Evolutionary conservation across 1,284 basidiomycete species (phyloP).

Genomic region (Sporisorium sorghi): DNA sequence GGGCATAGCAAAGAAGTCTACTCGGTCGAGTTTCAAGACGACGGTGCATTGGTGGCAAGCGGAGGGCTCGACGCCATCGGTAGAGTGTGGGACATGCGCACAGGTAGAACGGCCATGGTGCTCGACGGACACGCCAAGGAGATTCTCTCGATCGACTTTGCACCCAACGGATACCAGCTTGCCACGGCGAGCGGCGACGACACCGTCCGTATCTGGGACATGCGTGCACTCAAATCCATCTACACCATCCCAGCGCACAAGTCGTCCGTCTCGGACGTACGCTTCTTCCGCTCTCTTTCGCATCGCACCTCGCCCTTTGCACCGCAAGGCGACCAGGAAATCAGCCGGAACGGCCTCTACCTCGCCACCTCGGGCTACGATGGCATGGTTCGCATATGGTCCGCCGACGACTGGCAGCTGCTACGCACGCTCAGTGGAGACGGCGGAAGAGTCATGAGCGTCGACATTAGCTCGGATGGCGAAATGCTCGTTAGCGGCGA

Average conservation of each 20-base stretch:
- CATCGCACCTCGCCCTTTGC: constrained; percentile 14
- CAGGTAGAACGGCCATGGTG: constrained; percentile 96
- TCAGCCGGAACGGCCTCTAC: constrained; percentile 77
- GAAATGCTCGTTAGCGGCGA: constrained; percentile 58
- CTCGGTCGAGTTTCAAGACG: constrained; percentile 91
- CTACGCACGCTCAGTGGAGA: constrained; percentile 89
- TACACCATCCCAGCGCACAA: constrained; percentile 97
- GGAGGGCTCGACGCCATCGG: constrained; percentile 97
- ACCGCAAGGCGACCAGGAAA: constrained; percentile 2
- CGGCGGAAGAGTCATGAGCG: constrained; percentile 97
- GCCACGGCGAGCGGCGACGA: constrained; percentile 97
- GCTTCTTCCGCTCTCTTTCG: constrained; percentile 79
- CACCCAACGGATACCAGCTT: constrained; percentile 96
- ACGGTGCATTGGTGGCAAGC: constrained; percentile 90
- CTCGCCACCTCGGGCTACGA: constrained; percentile 95
- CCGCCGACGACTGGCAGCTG: constrained; percentile 96
- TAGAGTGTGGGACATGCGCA: constrained; percentile 94
- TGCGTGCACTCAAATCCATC: constrained; percentile 88
- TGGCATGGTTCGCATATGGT: constrained; percentile 94
- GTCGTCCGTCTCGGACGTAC: constrained; percentile 92
- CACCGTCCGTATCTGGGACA: constrained; percentile 98
- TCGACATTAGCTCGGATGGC: constrained; percentile 76
- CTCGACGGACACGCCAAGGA: constrained; percentile 96
- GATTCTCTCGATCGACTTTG: constrained; percentile 90
- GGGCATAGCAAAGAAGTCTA: constrained; percentile 98